Base-by-base conservation (phyloP, 768 basidiomycete genomes). In the Daedaleopsis sinensis region DNA sequence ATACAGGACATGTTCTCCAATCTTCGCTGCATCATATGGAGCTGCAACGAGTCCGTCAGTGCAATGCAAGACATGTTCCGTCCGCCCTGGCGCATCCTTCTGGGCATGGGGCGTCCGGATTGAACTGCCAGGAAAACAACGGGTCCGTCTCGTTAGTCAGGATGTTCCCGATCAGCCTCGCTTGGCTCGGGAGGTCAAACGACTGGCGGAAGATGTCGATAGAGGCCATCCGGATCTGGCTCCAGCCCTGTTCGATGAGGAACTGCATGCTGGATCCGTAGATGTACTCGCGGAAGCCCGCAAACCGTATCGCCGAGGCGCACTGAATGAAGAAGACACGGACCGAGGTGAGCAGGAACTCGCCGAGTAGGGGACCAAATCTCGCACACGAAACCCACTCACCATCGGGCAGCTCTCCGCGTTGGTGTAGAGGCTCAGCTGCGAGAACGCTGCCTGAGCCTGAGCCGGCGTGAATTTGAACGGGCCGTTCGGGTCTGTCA, bases 241-340 rank as follows among this genome's bases (percentile, higher is more conserved):
- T 32, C 57, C 57, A 63, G 15, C 62, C 62, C 19, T 27, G 57
- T 48, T 38, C 42, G 39, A 63, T 32, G 62, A 63, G 62, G 38
- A 21, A 35, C 35, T 43, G 47, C 39, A 59, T 58, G 57, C 52
- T 63, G 39, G 53, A 36, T 6, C 62, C 62, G 57, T 58, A 63
- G 52, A 63, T 49, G 62, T 63, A 63, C 57, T 63, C 62, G 47
- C 62, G 62, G 62, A 63, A 63, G 11, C 62, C 62, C 0, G 62
- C 21, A 19, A 24, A 59, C 24, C 57, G 62, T 48, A 63, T 56
- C 19, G 62, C 62, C 32, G 53, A 63, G 6, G 62, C 57, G 62
- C 62, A 63, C 62, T 63, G 19, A 9, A 18, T 1, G 11, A 16
- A 1, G 23, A 23, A 8, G 6, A 13, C 27, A 7, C 27, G 4